Evolutionary conservation across 2,329 filamentous ascomycete genomes (phyloP), one percentile per base, ranked within the genome.

Genomic region (Verruconis gallopava): DNA sequence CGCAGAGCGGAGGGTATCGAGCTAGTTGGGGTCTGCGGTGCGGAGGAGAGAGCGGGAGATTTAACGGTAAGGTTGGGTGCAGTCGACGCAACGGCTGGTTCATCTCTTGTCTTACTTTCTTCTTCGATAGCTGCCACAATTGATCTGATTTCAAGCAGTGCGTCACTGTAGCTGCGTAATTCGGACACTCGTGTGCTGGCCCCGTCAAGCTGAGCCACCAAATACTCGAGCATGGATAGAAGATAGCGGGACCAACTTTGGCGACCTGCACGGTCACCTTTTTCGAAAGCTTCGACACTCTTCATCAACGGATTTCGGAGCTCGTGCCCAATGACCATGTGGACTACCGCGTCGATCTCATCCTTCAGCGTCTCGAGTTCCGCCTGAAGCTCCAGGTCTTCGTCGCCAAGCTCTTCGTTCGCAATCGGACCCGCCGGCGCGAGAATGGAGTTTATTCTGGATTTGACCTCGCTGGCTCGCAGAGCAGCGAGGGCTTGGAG

Each of bases 281-380:
- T 50, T 20, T 60, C 56, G 18, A 55, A 56, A 6, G 58, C 52
- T 17, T 59, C 49, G 42, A 62, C 56, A 18, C 53, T 51, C 9
- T 60, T 55, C 4, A 74, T 58, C 1, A 79, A 73, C 0, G 79
- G 79, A 45, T 75, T 70, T 4, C 80, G 64, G 49, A 78, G 71
- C 52, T 81, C 75, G 50, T 80, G 73, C 48, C 83, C 77, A 1
- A 78, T 68, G 0, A 79, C 75, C 74, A 85, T 84, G 47, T 81
- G 74, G 4, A 78, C 73, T 2, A 85, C 75, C 0, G 79, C 74
- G 0, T 79, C 62, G 32, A 85, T 77, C 53, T 85, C 81, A 0
- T 76, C 65, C 49, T 81, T 79, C 3, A 85, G 63, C 3, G 77
- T 81, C 48, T 82, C 77, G 1, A 85, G 64, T 51, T 84, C 80